phyloP scores from a whole-genome alignment of 2,329 filamentous ascomycete species.

The Trichoderma pleuroti region DNA sequence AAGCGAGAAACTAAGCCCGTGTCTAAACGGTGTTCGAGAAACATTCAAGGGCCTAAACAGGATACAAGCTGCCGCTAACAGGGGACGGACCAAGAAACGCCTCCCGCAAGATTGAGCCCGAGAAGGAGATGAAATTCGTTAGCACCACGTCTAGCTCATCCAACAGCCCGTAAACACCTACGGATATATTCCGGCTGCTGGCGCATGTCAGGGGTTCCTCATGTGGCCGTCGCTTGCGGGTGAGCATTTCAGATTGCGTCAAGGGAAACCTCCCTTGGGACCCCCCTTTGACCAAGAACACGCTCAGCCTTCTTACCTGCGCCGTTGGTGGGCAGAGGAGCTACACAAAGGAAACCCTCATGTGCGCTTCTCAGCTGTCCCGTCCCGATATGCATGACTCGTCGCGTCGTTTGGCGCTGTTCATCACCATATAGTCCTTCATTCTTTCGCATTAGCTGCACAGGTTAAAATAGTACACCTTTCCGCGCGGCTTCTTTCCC shows the following conservation, averaged over 20 bases:
- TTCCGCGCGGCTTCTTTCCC: background rate
- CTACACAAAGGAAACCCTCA: background rate
- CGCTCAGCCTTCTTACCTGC: background rate
- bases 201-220: conserved; percentile 8
- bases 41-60: background rate
- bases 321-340: background rate
- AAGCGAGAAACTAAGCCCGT: background rate
- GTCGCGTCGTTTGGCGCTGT: background rate
- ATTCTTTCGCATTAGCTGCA: background rate
- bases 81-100: conserved; percentile 6
- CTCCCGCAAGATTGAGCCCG: conserved; percentile 13
- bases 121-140: conserved; percentile 10
- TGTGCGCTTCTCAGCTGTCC: background rate
- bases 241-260: background rate
- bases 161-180: background rate
- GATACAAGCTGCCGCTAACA: background rate
- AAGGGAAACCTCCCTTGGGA: background rate
- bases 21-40: conserved; percentile 8
- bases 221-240: conserved; percentile 9
- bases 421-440: background rate
- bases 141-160: conserved; percentile 2
- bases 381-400: background rate
- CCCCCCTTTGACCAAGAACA: background rate
- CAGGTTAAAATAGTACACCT: background rate
- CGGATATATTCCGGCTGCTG: conserved; percentile 6